Conservation (phyloP, 495 filamentous ascomycete species). For the Talaromyces wortmannii region DNA sequence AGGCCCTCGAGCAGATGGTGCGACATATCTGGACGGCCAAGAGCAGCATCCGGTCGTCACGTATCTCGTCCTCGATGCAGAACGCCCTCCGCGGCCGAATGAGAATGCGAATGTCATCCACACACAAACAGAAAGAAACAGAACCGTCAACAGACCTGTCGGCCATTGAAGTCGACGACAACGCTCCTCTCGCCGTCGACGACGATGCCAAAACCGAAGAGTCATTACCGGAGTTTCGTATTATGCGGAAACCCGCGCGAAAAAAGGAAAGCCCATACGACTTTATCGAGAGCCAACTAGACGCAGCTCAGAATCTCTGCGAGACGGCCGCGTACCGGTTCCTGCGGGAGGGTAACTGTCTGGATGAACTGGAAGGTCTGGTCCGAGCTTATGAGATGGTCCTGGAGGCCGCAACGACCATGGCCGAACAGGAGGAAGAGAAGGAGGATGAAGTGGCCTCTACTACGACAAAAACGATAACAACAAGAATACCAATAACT, state of each 20-base stretch:
- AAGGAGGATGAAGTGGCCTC: neutral
- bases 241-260: neutral
- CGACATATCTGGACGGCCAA: constrained; percentile 4
- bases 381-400: neutral
- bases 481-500: too few relatives aligned
- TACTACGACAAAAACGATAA: neutral
- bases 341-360: constrained; percentile 3
- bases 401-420: constrained; percentile 1
- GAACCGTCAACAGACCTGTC: too few relatives aligned
- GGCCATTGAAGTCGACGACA: neutral
- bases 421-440: constrained; percentile 3
- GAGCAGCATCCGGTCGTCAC: constrained; percentile 3
- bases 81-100: neutral
- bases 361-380: constrained; percentile 1
- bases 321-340: constrained; percentile 1
- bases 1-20: constrained; percentile 3
- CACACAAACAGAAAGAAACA: neutral
- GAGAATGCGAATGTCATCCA: neutral
- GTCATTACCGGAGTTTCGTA: neutral
- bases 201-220: neutral
- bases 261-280: neutral
- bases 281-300: constrained; percentile 3
- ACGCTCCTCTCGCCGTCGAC: neutral
- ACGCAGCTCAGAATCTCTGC: constrained; percentile 4
- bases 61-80: neutral